Evolutionary conservation across 1,284 basidiomycete genomes (phyloP).

Genomic region (Marasmius tenuissimus): DNA sequence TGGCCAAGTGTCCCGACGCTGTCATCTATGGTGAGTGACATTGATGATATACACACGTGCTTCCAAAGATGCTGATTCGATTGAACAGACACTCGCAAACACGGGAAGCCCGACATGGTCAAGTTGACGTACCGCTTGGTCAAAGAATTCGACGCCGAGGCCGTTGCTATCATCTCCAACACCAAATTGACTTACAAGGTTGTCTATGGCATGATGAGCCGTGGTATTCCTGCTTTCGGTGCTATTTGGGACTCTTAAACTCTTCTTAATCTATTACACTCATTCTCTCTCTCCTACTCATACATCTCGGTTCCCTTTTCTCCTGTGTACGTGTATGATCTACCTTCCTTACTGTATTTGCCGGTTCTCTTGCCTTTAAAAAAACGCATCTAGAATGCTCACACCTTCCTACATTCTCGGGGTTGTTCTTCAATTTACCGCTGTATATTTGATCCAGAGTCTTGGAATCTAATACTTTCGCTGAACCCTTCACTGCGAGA

Average conservation of each 20-base stretch:
- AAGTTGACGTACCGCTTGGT: conserved; percentile 57
- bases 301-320: neutral
- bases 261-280: neutral
- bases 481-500: too few species aligned
- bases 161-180: conserved; percentile 62
- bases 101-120: conserved; percentile 66
- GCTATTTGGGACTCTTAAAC: conserved; percentile 49
- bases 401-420: too few species aligned
- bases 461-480: too few species aligned
- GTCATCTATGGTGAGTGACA: conserved; percentile 50
- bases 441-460: too few species aligned
- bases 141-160: conserved; percentile 60
- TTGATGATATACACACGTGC: neutral
- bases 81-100: conserved; percentile 48
- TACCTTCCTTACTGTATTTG: too few species aligned
- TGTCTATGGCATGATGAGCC: conserved; percentile 59
- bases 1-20: conserved; percentile 50
- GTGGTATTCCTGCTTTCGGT: conserved; percentile 61
- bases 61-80: neutral
- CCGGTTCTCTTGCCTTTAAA: too few species aligned
- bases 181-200: conserved; percentile 60
- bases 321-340: too few species aligned
- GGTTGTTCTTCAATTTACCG: too few species aligned
- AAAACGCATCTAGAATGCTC: too few species aligned
- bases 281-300: neutral